Conservation (phyloP, 176 grass and related monocot genomes). For the Themeda triandra region DNA sequence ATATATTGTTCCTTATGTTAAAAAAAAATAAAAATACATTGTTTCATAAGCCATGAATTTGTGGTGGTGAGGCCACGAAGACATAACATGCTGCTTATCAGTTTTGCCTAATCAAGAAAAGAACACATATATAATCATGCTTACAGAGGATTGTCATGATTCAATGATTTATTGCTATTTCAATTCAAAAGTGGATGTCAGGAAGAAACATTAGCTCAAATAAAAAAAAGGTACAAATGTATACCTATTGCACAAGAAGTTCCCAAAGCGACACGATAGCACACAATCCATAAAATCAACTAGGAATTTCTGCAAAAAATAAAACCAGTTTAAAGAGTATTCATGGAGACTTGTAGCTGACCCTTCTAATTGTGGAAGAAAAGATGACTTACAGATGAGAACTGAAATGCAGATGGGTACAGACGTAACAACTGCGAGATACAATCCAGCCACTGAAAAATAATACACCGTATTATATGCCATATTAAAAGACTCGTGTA, state of each 20-base stretch:
- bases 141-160: not conserved
- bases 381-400: slow-evolving; percentile 82
- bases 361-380: slow-evolving; percentile 18
- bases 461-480: slow-evolving; percentile 12
- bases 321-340: slow-evolving; percentile 7
- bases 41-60: not conserved
- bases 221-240: not conserved
- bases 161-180: not conserved
- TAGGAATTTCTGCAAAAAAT: slow-evolving; percentile 67
- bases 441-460: slow-evolving; percentile 95
- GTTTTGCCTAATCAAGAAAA: not conserved
- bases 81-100: not conserved
- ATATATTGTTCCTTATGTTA: not conserved
- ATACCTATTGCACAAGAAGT: slow-evolving; percentile 98
- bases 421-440: slow-evolving; percentile 85
- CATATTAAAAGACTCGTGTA: not conserved
- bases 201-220: slow-evolving; percentile 5
- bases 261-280: slow-evolving; percentile 86
- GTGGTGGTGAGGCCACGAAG: not conserved
- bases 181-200: not conserved
- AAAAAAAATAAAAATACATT: too few relatives aligned
- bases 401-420: slow-evolving; percentile 94
- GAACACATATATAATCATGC: not conserved
- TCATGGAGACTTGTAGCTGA: not conserved
- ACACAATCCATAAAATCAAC: slow-evolving; percentile 97